Conservation (phyloP, 1,284 basidiomycete genomes). For the Heterobasidion parviporum region DNA sequence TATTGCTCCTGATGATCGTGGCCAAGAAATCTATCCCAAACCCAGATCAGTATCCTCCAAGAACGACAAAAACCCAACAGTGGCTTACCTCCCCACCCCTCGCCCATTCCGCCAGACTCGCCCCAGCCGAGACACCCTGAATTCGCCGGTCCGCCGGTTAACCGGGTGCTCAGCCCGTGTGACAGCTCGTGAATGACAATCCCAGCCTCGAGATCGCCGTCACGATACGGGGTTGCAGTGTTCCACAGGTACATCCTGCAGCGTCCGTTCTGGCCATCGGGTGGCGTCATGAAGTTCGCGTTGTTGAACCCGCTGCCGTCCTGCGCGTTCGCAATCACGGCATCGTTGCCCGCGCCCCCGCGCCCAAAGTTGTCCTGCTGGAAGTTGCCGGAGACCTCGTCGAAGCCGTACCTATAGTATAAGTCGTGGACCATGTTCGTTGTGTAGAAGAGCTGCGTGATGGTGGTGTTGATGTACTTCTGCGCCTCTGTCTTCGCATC, state of each 20-base stretch:
- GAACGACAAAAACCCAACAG: constrained; percentile 6
- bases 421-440: constrained; percentile 77
- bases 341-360: constrained; percentile 83
- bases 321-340: constrained; percentile 91
- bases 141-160: constrained; percentile 92
- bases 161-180: constrained; percentile 87
- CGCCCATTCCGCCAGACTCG: constrained; percentile 94
- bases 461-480: constrained; percentile 78
- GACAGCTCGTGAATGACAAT: constrained; percentile 88
- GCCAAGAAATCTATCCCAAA: constrained; percentile 66
- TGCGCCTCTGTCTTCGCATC: constrained; percentile 58
- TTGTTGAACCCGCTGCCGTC: constrained; percentile 92
- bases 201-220: constrained; percentile 92
- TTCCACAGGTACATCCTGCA: constrained; percentile 99
- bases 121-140: constrained; percentile 93
- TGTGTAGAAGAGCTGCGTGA: constrained; percentile 92
- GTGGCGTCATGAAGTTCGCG: constrained; percentile 79
- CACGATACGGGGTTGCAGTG: constrained; percentile 81
- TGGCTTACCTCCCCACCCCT: constrained; percentile 75
- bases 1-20: constrained; percentile 73
- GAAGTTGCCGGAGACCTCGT: constrained; percentile 92
- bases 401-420: constrained; percentile 76
- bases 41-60: background rate
- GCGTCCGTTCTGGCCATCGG: constrained; percentile 69
- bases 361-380: constrained; percentile 93